These are phyloP conservation scores for Verbena officinalis DNA, from an alignment of 257 asterid genomes.

Conservation along the genomic window DNA sequence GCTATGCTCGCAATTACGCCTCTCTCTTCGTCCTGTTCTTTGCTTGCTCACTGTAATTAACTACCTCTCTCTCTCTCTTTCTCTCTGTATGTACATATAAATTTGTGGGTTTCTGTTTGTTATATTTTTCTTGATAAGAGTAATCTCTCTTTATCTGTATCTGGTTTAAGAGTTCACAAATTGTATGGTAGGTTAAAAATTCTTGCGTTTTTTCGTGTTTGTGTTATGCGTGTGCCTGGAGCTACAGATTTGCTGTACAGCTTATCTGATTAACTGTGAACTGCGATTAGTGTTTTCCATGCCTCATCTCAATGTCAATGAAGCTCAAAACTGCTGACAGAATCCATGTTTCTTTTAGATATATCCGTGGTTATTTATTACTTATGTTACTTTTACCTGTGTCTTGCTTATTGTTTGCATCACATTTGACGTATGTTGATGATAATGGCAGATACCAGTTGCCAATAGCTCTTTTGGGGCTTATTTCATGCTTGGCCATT, in stretches of 20 bases:
- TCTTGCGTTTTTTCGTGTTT: background rate
- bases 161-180: too few species aligned
- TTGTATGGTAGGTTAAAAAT: too few species aligned
- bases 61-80: conserved; percentile 12
- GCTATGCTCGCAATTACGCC: conserved; percentile 85
- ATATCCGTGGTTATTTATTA: background rate
- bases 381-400: background rate
- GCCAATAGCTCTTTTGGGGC: conserved; percentile 81
- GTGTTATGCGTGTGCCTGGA: conserved; percentile 15
- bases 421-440: conserved; percentile 21
- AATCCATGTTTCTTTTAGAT: conserved; percentile 3
- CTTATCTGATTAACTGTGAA: conserved; percentile 15
- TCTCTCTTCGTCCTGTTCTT: conserved; percentile 64
- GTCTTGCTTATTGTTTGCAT: background rate
- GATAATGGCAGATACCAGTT: conserved; percentile 68
- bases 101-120: background rate
- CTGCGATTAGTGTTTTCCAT: background rate
- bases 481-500: conserved; percentile 69
- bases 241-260: background rate
- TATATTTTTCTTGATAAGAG: background rate
- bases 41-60: conserved; percentile 77
- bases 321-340: background rate
- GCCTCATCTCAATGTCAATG: too few species aligned
- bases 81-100: background rate
- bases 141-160: background rate